Base-by-base conservation (phyloP, 2,329 filamentous ascomycete genomes). In the Neophaeococcomyces aloes region DNA sequence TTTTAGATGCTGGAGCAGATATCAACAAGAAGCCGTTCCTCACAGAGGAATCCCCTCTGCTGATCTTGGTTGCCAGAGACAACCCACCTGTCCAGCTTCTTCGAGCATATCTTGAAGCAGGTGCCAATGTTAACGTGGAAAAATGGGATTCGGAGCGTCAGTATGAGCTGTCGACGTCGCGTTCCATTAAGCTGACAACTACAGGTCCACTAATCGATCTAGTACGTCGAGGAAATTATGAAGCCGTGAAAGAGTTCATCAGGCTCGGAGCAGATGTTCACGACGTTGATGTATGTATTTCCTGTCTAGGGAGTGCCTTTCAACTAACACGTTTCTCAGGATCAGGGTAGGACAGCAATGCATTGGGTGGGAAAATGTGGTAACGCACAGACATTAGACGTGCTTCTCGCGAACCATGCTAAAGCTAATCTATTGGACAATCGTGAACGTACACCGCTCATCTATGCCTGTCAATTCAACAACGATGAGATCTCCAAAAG, bases 391-490 rank as follows among this genome's bases (percentile, higher is more conserved):
- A 75, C 81, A 42, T 67, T 83, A 23, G 71, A 79, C 58, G 66
- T 79, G 62, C 66, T 84, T 4, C 67, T 84, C 6, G 70, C 70
- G 7, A 69, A 72, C 47, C 79, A 79, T 7, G 80, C 77, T 1
- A 77, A 83, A 53, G 76, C 79, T 36, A 84, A 84, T 62, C 74
- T 75, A 59, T 7, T 13, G n/a, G 31, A 33, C n/a, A 33, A 33
- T 5, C n/a, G 17, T 14, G 31, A 13, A 5, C n/a, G 31, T 14
- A 33, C 31, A 5, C 31, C 31, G 5, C 17, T 33, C n/a, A 6
- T 33, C 31, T 18, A 14, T 13, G 31, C 31, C 13, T 33, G 31
- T 33, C n/a, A 18, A 18, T 14, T 5, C 13, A 14, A 33, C n/a
- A 33, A 33, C 13, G 31, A 33, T 6, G 31, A 33, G 31, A n/a